phyloP scores from a whole-genome alignment of 495 filamentous ascomycete genomes.

The Polyplosphaeria fusca region DNA sequence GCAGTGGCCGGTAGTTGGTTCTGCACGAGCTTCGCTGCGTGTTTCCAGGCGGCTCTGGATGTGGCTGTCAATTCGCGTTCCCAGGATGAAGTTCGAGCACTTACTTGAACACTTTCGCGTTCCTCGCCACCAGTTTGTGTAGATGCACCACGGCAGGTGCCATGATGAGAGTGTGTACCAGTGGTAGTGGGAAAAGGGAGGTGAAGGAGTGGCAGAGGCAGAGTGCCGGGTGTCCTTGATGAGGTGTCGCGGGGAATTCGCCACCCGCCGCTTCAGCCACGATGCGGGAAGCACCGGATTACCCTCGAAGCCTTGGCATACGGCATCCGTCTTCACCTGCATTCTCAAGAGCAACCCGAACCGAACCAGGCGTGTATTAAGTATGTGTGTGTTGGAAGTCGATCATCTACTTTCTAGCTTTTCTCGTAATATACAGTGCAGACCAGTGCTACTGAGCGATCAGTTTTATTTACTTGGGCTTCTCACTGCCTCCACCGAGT shows the following conservation, averaged over 20 bases:
- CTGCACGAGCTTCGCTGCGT: conserved; percentile 34
- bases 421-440: conserved; percentile 7
- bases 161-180: conserved; percentile 24
- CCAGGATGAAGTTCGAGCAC: neutral
- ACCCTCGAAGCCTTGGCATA: too few species aligned
- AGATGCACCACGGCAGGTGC: conserved; percentile 35
- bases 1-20: conserved; percentile 48
- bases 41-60: conserved; percentile 36
- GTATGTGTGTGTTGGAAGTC: too few species aligned
- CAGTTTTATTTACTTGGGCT: conserved; percentile 26
- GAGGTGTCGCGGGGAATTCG: conserved; percentile 4
- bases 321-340: too few species aligned
- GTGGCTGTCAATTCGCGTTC: neutral
- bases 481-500: neutral
- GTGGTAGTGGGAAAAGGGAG: neutral
- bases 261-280: conserved; percentile 12
- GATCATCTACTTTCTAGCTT: too few species aligned
- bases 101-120: conserved; percentile 39
- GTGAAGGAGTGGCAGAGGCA: neutral
- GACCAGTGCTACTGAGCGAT: conserved; percentile 11
- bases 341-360: too few species aligned
- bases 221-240: neutral
- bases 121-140: conserved; percentile 39
- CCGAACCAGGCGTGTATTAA: too few species aligned
- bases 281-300: too few species aligned